Percentiles rank a stretch among this genome's conserved stretches.
Conservation (phyloP, 1,139 yeast species). For the Lodderomyces pseudojiufengensis region DNA sequence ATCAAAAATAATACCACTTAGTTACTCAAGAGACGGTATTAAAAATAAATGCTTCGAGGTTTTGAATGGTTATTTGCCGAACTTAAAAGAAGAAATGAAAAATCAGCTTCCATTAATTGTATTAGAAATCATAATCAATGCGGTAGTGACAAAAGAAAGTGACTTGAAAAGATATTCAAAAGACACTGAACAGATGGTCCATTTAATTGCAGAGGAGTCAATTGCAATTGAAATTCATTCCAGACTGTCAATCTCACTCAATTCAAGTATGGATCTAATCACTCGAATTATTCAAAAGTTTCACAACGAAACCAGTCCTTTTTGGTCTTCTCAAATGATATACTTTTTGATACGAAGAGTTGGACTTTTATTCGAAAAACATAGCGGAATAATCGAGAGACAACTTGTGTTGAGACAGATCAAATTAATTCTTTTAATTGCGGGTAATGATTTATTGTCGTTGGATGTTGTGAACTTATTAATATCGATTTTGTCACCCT, state of each 20-base stretch:
- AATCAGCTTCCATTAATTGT: constrained; percentile 20
- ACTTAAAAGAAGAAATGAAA: constrained; percentile 15
- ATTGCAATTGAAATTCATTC: constrained; percentile 4
- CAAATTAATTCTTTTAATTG: constrained; percentile 33
- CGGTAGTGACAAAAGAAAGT: constrained; percentile 37
- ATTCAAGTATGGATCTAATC: constrained; percentile 25
- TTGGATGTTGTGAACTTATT: constrained; percentile 12
- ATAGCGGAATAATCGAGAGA: not conserved
- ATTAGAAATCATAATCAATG: constrained; percentile 28
- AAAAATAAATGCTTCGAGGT: constrained; percentile 32
- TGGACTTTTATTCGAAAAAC: constrained; percentile 20
- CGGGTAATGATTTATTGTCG: constrained; percentile 12
- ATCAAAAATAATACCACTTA: constrained; percentile 38
- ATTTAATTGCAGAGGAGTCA: constrained; percentile 12
- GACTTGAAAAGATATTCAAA: constrained; percentile 1
- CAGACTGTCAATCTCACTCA: constrained; percentile 18
- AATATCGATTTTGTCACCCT: constrained; percentile 19
- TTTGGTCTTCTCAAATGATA: constrained; percentile 37
- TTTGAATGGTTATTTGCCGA: constrained; percentile 14
- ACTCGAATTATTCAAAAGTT: constrained; percentile 19
- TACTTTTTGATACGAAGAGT: constrained; percentile 39
- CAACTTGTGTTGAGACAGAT: constrained; percentile 30
- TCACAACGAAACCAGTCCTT: constrained; percentile 9
- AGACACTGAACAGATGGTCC: not conserved
- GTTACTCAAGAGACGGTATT: constrained; percentile 43